These are phyloP conservation scores for Neofusicoccum umdonicola DNA, from an alignment of 2,329 filamentous ascomycete species.

Conservation along the genomic window DNA sequence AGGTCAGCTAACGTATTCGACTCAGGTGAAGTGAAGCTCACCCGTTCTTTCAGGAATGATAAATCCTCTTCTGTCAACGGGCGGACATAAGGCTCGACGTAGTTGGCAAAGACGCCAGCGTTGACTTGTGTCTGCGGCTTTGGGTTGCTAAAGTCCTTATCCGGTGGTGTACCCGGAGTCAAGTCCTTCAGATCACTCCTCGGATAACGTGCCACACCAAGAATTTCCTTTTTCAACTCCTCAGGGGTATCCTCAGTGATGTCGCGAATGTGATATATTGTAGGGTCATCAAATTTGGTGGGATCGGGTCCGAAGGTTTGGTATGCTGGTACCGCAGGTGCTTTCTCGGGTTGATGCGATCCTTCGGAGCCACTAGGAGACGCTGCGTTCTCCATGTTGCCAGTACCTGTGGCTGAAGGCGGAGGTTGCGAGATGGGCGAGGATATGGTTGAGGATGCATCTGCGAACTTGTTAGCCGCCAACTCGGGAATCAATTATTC, in stretches of 20 bases:
- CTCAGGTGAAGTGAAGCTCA: conserved; percentile 27
- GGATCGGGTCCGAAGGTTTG: conserved; percentile 93
- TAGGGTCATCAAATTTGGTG: conserved; percentile 85
- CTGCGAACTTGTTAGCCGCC: conserved; percentile 20
- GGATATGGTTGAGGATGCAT: conserved; percentile 39
- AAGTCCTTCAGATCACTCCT: conserved; percentile 75
- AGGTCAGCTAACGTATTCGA: neutral
- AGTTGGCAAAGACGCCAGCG: conserved; percentile 88
- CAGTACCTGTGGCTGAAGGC: conserved; percentile 49
- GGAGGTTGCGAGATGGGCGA: conserved; percentile 45
- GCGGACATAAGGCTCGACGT: conserved; percentile 87
- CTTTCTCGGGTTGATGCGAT: conserved; percentile 59
- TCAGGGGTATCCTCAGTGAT: conserved; percentile 73
- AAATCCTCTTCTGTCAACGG: conserved; percentile 90
- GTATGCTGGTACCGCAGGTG: conserved; percentile 65
- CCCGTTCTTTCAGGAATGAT: conserved; percentile 82
- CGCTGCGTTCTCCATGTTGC: conserved; percentile 60
- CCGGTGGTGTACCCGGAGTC: conserved; percentile 84
- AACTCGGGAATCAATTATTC: too few species aligned
- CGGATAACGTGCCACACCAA: conserved; percentile 82
- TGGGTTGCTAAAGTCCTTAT: conserved; percentile 91
- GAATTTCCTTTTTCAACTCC: conserved; percentile 84
- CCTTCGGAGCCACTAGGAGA: conserved; percentile 58
- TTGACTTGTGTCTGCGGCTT: conserved; percentile 94
- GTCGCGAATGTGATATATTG: conserved; percentile 86